Evolutionary conservation across 1,139 yeast species (phyloP).

Genomic region (Saccharomyces hybrid): DNA sequence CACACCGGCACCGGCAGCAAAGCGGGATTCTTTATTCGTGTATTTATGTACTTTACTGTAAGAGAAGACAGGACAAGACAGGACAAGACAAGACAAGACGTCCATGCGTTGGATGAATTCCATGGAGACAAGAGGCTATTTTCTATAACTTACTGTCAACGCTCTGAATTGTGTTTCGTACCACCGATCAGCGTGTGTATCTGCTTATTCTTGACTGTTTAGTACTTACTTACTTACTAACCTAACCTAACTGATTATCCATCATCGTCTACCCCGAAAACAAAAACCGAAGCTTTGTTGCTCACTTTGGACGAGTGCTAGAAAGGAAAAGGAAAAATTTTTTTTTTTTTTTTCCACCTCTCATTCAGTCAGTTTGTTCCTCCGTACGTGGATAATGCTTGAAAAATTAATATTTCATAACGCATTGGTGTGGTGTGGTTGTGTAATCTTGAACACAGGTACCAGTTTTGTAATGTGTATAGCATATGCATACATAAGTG

Average conservation of each 20-base stretch:
- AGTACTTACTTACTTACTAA: not conserved
- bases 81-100: not conserved
- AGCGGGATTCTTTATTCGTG: not conserved
- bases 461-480: not conserved
- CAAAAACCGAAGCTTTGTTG: not conserved
- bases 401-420: not conserved
- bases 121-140: not conserved
- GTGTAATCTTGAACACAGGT: not conserved
- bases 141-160: not conserved
- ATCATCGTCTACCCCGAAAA: not conserved
- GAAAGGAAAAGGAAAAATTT: not conserved
- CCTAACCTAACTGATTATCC: not conserved
- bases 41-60: not conserved
- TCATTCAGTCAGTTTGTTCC: not conserved
- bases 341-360: not conserved
- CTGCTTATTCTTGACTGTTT: not conserved
- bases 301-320: not conserved
- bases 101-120: not conserved
- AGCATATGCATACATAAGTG: not conserved
- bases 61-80: not conserved
- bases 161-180: not conserved
- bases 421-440: not conserved
- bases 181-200: not conserved
- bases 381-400: not conserved
- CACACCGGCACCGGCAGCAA: not conserved